phyloP scores from a whole-genome alignment of 352 stramenopile genomes.

The Pythium guiyangense region DNA sequence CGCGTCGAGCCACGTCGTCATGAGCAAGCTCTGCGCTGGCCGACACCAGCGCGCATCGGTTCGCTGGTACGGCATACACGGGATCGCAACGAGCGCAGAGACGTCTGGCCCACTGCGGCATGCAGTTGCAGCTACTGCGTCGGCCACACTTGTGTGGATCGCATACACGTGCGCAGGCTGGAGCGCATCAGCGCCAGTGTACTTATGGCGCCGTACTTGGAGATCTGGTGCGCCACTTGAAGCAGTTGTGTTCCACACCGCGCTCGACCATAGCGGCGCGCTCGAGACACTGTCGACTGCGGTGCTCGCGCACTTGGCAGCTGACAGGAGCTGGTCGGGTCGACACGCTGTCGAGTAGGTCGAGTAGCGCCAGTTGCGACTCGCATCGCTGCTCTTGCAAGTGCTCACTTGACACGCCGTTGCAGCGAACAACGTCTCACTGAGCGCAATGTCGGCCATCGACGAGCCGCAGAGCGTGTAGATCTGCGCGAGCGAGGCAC shows the following conservation, averaged over 20 bases:
- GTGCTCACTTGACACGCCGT: slow-evolving; percentile 11
- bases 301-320: slow-evolving; percentile 15
- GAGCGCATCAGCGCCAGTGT: neutral
- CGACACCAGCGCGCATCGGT: slow-evolving; percentile 8
- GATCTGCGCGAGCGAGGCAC: slow-evolving; percentile 21
- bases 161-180: slow-evolving; percentile 8
- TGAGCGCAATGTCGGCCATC: slow-evolving; percentile 26
- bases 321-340: slow-evolving; percentile 10
- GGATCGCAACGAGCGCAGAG: slow-evolving; percentile 3
- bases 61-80: slow-evolving; percentile 10
- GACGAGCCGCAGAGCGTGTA: slow-evolving; percentile 19
- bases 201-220: slow-evolving; percentile 5
- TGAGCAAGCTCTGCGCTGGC: neutral
- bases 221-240: neutral
- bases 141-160: slow-evolving; percentile 3
- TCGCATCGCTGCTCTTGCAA: slow-evolving; percentile 7
- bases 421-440: slow-evolving; percentile 17
- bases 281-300: slow-evolving; percentile 10
- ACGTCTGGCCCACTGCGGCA: neutral
- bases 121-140: neutral
- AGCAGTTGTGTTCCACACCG: neutral
- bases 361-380: neutral
- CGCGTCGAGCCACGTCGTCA: slow-evolving; percentile 11
- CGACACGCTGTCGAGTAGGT: slow-evolving; percentile 4
- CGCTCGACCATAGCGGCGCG: slow-evolving; percentile 11